These are phyloP conservation scores for Vitis hybrid DNA, from an alignment of 177 flowering plant genomes.

Conservation along the genomic window DNA sequence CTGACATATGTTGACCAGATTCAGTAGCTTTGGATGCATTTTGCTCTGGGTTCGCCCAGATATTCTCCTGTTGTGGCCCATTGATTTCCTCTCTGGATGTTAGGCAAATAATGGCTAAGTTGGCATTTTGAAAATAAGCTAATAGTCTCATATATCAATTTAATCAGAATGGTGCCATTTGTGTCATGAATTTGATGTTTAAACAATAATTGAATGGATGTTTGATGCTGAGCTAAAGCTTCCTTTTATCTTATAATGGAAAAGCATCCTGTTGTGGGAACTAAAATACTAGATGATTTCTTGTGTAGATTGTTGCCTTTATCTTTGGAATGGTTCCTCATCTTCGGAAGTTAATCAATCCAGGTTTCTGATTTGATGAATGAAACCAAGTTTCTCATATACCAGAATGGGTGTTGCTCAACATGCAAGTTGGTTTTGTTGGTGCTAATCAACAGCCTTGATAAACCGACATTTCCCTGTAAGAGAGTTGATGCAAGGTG, in stretches of 20 bases:
- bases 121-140: too few relatives aligned
- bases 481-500: conserved; percentile 92
- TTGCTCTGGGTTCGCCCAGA: too few relatives aligned
- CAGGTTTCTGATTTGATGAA: too few relatives aligned
- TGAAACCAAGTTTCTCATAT: too few relatives aligned
- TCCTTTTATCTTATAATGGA: background rate
- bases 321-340: conserved; percentile 28
- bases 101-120: too few relatives aligned
- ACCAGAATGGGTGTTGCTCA: background rate
- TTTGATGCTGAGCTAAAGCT: background rate
- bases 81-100: too few relatives aligned
- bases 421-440: background rate
- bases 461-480: conserved; percentile 72
- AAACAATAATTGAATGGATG: too few relatives aligned
- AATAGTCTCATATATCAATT: too few relatives aligned
- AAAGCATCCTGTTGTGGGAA: background rate
- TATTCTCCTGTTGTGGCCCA: too few relatives aligned
- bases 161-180: too few relatives aligned
- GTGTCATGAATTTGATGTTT: too few relatives aligned
- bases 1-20: background rate
- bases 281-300: background rate
- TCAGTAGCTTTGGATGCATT: too few relatives aligned
- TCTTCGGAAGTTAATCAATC: conserved; percentile 19
- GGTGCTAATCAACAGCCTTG: conserved; percentile 53
- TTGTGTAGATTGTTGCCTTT: conserved; percentile 33